A percentile compares a stretch with the other conserved stretches of the same genome.
Evolutionary conservation across 306 rosid species (phyloP).

Genomic region (Cicer chorassanicum): DNA sequence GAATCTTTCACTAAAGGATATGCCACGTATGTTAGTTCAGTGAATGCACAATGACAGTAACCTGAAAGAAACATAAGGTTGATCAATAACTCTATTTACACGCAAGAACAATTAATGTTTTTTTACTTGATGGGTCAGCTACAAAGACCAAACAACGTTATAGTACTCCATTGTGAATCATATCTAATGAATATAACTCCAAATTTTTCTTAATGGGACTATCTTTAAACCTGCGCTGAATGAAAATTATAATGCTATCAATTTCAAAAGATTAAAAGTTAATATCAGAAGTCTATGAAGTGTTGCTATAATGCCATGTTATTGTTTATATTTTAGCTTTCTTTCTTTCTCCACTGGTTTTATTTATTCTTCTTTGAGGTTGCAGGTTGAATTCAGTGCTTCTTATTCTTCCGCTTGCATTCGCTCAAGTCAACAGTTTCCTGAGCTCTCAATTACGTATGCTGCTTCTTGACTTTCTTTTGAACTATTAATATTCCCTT

Average conservation of each 20-base stretch:
- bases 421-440: slow-evolving; percentile 75
- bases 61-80: slow-evolving; percentile 21
- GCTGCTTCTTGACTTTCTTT: slow-evolving; percentile 46
- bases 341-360: neutral
- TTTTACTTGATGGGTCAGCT: neutral
- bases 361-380: slow-evolving; percentile 25
- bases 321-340: slow-evolving; percentile 2
- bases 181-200: slow-evolving; percentile 14
- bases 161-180: neutral
- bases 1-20: slow-evolving; percentile 33
- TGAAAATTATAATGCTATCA: slow-evolving; percentile 23
- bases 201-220: slow-evolving; percentile 9
- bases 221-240: slow-evolving; percentile 19
- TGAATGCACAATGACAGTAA: slow-evolving; percentile 27
- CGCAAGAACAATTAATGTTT: neutral
- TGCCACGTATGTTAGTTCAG: slow-evolving; percentile 3
- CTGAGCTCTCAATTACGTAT: slow-evolving; percentile 88
- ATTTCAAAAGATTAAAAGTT: slow-evolving; percentile 12
- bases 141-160: neutral
- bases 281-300: slow-evolving; percentile 10
- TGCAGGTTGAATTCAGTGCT: slow-evolving; percentile 78
- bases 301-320: neutral
- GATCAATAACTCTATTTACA: slow-evolving; percentile 17
- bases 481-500: slow-evolving; percentile 6
- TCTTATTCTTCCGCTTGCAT: slow-evolving; percentile 73